Percentiles rank a stretch among this genome's conserved stretches.
Evolutionary conservation across 1,139 yeast genomes (phyloP).

Genomic region (Hyphopichia fennica): DNA sequence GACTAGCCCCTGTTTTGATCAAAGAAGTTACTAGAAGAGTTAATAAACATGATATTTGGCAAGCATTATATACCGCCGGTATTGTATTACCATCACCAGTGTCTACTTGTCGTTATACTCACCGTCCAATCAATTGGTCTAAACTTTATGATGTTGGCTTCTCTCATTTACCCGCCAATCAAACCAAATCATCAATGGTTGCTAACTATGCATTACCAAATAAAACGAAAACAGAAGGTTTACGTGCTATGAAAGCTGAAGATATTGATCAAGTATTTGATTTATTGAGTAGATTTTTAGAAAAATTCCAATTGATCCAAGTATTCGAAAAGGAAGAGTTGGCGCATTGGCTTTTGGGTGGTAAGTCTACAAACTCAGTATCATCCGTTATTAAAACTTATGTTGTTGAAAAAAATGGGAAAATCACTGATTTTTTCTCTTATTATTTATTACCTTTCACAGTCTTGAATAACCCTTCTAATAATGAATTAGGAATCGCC

Average conservation of each 20-base stretch:
- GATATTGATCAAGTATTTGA: conserved; percentile 68
- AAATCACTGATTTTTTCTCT: conserved; percentile 84
- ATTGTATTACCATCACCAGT: conserved; percentile 88
- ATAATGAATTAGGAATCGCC: conserved; percentile 78
- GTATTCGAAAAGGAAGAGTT: conserved; percentile 69
- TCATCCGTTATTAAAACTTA: conserved; percentile 68
- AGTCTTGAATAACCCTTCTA: conserved; percentile 67
- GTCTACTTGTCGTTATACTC: conserved; percentile 88
- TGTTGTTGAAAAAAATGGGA: conserved; percentile 72
- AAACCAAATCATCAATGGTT: conserved; percentile 79
- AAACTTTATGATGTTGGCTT: conserved; percentile 90
- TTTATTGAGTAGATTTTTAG: conserved; percentile 62
- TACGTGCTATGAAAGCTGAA: conserved; percentile 58
- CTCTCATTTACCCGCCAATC: conserved; percentile 71
- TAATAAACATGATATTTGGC: conserved; percentile 84
- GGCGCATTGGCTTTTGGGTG: conserved; percentile 77
- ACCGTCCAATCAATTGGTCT: conserved; percentile 91
- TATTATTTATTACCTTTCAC: conserved; percentile 88
- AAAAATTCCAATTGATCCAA: conserved; percentile 73
- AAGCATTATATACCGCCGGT: conserved; percentile 95
- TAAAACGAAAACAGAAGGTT: conserved; percentile 54
- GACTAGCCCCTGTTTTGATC: conserved; percentile 91
- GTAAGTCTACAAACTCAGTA: conserved; percentile 23
- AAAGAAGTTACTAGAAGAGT: conserved; percentile 94
- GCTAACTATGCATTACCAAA: conserved; percentile 75